These are phyloP conservation scores for Candida arabinofermentans DNA, from an alignment of 805 yeast species.

Conservation along the genomic window DNA sequence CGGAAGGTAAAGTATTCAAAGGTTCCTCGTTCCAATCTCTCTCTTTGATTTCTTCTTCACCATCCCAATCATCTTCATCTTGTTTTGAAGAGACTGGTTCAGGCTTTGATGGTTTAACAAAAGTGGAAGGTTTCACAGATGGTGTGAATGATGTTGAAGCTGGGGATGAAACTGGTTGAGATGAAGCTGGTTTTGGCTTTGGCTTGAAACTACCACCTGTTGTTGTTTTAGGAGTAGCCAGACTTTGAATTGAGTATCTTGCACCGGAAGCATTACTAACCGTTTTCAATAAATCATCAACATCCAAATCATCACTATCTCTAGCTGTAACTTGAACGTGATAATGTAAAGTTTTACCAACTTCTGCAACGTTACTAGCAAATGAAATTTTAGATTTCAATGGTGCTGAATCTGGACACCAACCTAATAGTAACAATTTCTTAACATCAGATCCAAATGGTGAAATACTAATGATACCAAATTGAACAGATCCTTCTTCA, in stretches of 20 bases:
- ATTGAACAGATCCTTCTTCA: constrained; percentile 84
- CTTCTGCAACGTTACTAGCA: constrained; percentile 74
- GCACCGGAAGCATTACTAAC: constrained; percentile 95
- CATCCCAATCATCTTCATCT: constrained; percentile 64
- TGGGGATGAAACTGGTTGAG: constrained; percentile 30
- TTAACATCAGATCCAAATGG: constrained; percentile 90
- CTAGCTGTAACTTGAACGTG: constrained; percentile 98
- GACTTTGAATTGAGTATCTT: constrained; percentile 67
- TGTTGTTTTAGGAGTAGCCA: constrained; percentile 17
- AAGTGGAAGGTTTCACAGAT: constrained; percentile 15
- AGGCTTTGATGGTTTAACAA: constrained; percentile 12
- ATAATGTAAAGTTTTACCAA: constrained; percentile 73
- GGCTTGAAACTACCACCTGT: constrained; percentile 28
- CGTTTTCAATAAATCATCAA: constrained; percentile 66
- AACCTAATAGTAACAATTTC: constrained; percentile 81
- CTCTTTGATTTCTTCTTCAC: constrained; percentile 53
- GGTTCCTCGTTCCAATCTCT: constrained; percentile 50
- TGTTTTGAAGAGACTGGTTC: constrained; percentile 4
- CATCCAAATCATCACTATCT: constrained; percentile 84
- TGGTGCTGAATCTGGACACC: constrained; percentile 98
- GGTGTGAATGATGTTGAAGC: constrained; percentile 28
- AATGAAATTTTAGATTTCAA: constrained; percentile 68
- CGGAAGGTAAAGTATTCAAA: constrained; percentile 49
- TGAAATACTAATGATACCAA: constrained; percentile 81
- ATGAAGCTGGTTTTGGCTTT: constrained; percentile 36